These are phyloP conservation scores for Mesembryanthemum crystallinum DNA, from an alignment of 148 eudicot genomes.

Conservation along the genomic window DNA sequence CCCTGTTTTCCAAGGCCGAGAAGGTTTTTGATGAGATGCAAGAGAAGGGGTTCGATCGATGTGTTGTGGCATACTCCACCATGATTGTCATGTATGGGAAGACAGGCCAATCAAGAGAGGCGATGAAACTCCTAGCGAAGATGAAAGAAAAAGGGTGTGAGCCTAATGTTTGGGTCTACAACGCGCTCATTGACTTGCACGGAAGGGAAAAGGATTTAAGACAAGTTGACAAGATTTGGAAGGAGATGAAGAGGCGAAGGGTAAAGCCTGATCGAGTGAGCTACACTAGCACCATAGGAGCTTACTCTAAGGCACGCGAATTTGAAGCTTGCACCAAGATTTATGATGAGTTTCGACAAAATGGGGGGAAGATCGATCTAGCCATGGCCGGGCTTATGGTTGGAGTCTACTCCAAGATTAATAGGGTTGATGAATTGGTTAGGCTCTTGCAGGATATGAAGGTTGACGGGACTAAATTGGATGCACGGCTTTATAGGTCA, in stretches of 20 bases:
- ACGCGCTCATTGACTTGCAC: conserved; percentile 69
- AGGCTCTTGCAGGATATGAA: conserved; percentile 72
- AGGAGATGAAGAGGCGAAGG: conserved; percentile 85
- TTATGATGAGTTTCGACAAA: conserved; percentile 60
- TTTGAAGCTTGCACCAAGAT: conserved; percentile 50
- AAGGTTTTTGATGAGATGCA: conserved; percentile 60
- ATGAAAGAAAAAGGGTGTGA: conserved; percentile 83
- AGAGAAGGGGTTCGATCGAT: conserved; percentile 60
- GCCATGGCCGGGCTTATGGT: conserved; percentile 96
- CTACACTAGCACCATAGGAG: conserved; percentile 74
- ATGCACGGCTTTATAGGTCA: conserved; percentile 69
- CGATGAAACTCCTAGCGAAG: conserved; percentile 74
- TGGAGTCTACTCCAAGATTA: conserved; percentile 68
- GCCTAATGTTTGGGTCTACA: conserved; percentile 91
- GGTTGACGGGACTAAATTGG: conserved; percentile 54
- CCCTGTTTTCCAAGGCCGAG: conserved; percentile 53
- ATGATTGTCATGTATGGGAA: conserved; percentile 87
- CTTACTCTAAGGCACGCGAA: conserved; percentile 61
- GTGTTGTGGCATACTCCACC: conserved; percentile 89
- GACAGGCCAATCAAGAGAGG: conserved; percentile 59
- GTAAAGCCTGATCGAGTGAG: conserved; percentile 62
- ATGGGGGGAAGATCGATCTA: conserved; percentile 61
- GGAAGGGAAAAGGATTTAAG: too few relatives aligned
- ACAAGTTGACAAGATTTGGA: too few relatives aligned
- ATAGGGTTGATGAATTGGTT: conserved; percentile 60